Evolutionary conservation across 225 moss, liverwort and hornwort genomes (phyloP).

Genomic region (Marchantia polymorpha): DNA sequence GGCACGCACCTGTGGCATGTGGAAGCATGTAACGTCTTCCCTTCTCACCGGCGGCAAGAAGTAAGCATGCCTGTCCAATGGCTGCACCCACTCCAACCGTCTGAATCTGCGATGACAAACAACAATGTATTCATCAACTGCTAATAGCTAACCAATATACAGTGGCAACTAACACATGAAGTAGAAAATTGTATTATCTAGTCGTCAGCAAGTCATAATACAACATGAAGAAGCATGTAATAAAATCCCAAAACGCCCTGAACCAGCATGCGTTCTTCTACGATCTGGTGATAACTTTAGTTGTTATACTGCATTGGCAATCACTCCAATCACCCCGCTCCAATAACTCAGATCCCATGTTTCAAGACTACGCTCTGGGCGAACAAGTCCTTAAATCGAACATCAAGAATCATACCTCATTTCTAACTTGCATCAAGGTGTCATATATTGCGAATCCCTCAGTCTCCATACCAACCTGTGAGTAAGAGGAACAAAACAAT

Average conservation of each 20-base stretch:
- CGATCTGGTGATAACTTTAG: too few species aligned
- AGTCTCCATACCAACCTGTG: slow-evolving; percentile 99
- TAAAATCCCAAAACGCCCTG: too few species aligned
- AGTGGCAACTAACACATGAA: not conserved
- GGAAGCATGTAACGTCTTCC: slow-evolving; percentile 99
- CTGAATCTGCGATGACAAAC: slow-evolving; percentile 64
- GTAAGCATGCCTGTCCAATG: slow-evolving; percentile 98
- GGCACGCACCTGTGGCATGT: slow-evolving; percentile 78
- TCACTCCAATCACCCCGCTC: not conserved
- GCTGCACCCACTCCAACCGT: slow-evolving; percentile 99
- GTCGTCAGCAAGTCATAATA: not conserved
- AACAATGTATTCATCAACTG: not conserved
- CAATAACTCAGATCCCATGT: not conserved
- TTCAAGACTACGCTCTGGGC: not conserved
- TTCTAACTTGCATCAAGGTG: slow-evolving; percentile 89
- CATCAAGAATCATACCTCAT: slow-evolving; percentile 59
- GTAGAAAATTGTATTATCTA: not conserved
- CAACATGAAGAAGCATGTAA: not conserved
- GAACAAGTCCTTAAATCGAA: not conserved
- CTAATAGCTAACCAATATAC: not conserved
- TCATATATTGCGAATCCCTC: slow-evolving; percentile 99
- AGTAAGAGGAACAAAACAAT: not conserved
- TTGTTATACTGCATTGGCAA: not conserved
- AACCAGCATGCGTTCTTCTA: too few species aligned
- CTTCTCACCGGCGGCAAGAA: slow-evolving; percentile 88